Percentiles rank a stretch among this genome's conserved stretches.
Conservation (phyloP, 1,284 basidiomycete species). For the Flammula alnicola region DNA sequence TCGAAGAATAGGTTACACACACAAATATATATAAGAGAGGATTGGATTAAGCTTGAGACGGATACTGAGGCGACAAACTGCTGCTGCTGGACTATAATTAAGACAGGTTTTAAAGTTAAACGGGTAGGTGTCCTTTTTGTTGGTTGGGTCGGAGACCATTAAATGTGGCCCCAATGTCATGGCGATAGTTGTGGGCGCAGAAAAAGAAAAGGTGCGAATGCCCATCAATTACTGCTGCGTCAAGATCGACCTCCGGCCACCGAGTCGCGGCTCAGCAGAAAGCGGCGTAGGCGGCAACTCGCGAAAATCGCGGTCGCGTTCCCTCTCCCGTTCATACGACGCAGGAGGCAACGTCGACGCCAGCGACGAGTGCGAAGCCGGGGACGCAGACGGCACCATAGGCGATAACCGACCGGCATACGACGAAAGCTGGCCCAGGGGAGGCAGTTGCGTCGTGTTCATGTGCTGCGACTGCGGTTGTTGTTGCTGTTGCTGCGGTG, state of each 20-base stretch:
- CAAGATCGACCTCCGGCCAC: slow-evolving; percentile 39
- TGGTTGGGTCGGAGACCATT: no score
- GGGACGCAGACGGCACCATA: slow-evolving; percentile 38
- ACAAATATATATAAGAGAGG: slow-evolving; percentile 5
- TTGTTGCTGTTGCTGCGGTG: slow-evolving; percentile 29
- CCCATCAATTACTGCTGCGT: slow-evolving; percentile 33
- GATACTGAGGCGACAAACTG: slow-evolving; percentile 1
- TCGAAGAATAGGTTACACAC: slow-evolving; percentile 16
- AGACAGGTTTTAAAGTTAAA: slow-evolving; percentile 4
- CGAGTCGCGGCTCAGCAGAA: slow-evolving; percentile 39
- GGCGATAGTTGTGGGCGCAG: no score
- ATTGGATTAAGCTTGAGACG: not conserved
- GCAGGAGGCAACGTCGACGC: slow-evolving; percentile 45
- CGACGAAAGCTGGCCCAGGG: slow-evolving; percentile 34
- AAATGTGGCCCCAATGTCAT: not conserved
- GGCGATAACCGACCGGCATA: slow-evolving; percentile 45
- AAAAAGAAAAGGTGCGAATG: not conserved
- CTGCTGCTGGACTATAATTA: slow-evolving; percentile 3
- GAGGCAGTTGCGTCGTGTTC: slow-evolving; percentile 35
- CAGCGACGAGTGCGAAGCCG: slow-evolving; percentile 37
- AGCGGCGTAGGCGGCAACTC: slow-evolving; percentile 43
- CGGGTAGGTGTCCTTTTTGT: not conserved
- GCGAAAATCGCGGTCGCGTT: slow-evolving; percentile 35
- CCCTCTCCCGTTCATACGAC: slow-evolving; percentile 60
- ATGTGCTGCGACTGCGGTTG: slow-evolving; percentile 21